A percentile compares a stretch with the other conserved stretches of the same genome.
Evolutionary conservation across 164 flowering plant genomes (phyloP).

Genomic region (Cinnamomum micranthum): DNA sequence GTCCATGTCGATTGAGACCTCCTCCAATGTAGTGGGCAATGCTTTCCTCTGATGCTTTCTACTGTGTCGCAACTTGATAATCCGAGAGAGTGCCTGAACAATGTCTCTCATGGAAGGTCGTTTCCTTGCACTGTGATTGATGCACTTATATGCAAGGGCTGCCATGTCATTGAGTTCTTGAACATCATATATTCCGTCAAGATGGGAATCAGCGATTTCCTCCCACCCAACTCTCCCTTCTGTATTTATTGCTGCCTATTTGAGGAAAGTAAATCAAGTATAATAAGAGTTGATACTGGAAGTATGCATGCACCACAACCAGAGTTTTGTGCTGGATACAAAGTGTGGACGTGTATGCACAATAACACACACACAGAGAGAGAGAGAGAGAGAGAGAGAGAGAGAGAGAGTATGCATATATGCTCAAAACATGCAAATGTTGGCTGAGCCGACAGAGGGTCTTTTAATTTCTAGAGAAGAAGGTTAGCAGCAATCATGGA

Average conservation of each 20-base stretch:
- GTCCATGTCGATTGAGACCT: slow-evolving; percentile 47
- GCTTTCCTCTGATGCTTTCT: slow-evolving; percentile 45
- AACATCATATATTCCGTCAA: slow-evolving; percentile 59
- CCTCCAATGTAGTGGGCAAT: slow-evolving; percentile 36
- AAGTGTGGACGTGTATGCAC: not conserved
- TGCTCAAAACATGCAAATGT: too few species aligned
- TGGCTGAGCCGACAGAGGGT: too few species aligned
- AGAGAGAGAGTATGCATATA: too few species aligned
- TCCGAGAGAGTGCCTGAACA: slow-evolving; percentile 68
- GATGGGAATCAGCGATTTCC: slow-evolving; percentile 75
- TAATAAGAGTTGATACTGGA: not conserved
- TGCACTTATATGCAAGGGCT: slow-evolving; percentile 76
- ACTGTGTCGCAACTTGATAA: slow-evolving; percentile 42
- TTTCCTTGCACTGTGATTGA: slow-evolving; percentile 51
- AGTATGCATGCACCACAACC: not conserved
- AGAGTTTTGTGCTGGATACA: not conserved
- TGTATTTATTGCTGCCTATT: slow-evolving; percentile 75
- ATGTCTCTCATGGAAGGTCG: slow-evolving; percentile 88
- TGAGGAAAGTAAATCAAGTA: slow-evolving; percentile 1
- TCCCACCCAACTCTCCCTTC: slow-evolving; percentile 93
- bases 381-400: too few species aligned
- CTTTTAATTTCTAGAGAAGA: too few species aligned
- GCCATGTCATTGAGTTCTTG: slow-evolving; percentile 75
- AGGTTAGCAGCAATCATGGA: too few species aligned
- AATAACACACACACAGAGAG: not conserved